phyloP scores from a whole-genome alignment of 1,284 basidiomycete genomes.

The Pterula multifida region DNA sequence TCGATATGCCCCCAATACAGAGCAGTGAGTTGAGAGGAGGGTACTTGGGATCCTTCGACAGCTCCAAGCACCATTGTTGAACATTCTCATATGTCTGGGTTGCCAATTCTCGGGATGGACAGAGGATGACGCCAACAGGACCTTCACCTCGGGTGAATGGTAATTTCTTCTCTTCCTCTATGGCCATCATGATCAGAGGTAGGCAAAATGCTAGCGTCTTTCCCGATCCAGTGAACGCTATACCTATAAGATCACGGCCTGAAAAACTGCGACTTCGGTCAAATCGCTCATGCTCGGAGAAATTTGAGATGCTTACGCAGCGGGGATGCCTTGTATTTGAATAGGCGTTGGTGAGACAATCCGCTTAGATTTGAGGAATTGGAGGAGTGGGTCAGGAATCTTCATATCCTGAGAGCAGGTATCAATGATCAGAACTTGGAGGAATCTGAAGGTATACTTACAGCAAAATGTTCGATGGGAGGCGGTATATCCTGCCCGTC shows the following conservation, averaged over 20 bases:
- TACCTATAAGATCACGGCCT: slow-evolving; percentile 91
- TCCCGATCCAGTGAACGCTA: slow-evolving; percentile 88
- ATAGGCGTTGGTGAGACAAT: slow-evolving; percentile 90
- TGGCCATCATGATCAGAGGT: slow-evolving; percentile 88
- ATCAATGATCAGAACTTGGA: slow-evolving; percentile 9
- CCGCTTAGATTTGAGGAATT: slow-evolving; percentile 74
- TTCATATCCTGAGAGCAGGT: slow-evolving; percentile 78
- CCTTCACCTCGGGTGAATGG: slow-evolving; percentile 91
- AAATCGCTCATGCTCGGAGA: slow-evolving; percentile 8
- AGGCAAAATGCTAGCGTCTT: slow-evolving; percentile 88
- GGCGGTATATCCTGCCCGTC: slow-evolving; percentile 92
- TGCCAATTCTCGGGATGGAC: slow-evolving; percentile 89
- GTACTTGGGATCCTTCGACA: slow-evolving; percentile 72
- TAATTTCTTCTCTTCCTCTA: slow-evolving; percentile 87
- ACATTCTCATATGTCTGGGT: slow-evolving; percentile 96
- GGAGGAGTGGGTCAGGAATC: slow-evolving; percentile 76
- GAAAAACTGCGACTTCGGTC: slow-evolving; percentile 47
- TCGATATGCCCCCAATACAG: slow-evolving; percentile 96
- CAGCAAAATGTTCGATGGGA: slow-evolving; percentile 84
- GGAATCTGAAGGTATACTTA: slow-evolving; percentile 23
- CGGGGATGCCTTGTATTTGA: slow-evolving; percentile 93
- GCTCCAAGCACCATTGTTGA: slow-evolving; percentile 71
- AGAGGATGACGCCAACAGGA: slow-evolving; percentile 89
- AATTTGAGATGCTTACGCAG: slow-evolving; percentile 50
- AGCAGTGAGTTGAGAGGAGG: slow-evolving; percentile 81